Evolutionary conservation across 345 rosid genomes (phyloP), one percentile per base, ranked within the genome.

Genomic region (Citropsis articulata): DNA sequence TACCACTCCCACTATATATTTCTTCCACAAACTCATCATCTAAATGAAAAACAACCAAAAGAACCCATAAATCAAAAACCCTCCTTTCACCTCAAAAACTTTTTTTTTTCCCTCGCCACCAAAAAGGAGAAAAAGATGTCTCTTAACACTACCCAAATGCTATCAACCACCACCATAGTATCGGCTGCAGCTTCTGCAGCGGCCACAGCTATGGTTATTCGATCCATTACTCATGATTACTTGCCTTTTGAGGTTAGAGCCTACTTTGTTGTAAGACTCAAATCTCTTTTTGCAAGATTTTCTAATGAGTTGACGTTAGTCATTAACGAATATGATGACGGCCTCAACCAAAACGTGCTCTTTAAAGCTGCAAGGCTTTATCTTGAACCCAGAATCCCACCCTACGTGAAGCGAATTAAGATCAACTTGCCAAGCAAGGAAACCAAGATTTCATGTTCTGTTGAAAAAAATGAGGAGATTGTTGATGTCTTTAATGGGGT

Each of bases 171-270:
- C 64, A 30, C 81, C 25, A 18, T 86, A 19, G 38, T 82, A 77
- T 84, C 89, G 0, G 80, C 85, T 10, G 85, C 83, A 22, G 89
- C 87, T 71, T 79, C 89, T 0, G 80, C 74, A 10, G 84, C 83
- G 2, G 84, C 87, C 42, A 75, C 87, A 1, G 83, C 77, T 59
- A 75, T 82, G 87, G 40, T 88, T 25, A 14, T 82, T 66, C 87
- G 87, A 27, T 77, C 86, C 10, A 6, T 84, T 19, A 62, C 77
- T 9, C 69, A 6, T 14, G 87, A 85, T 14, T 75, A 35, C 75
- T 8, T 85, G 42, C 90, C 90, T 5, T n/a, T 0, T 0, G 90
- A 88, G 86, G 76, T 85, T 13, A 82, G 76, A 7, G 33, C 18
- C 69, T 85, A 81, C 77, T 2, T 85, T 4, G 60, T 14, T 61